Evolutionary conservation across 2,329 filamentous ascomycete species (phyloP).

Genomic region (Fusarium lyarnte): DNA sequence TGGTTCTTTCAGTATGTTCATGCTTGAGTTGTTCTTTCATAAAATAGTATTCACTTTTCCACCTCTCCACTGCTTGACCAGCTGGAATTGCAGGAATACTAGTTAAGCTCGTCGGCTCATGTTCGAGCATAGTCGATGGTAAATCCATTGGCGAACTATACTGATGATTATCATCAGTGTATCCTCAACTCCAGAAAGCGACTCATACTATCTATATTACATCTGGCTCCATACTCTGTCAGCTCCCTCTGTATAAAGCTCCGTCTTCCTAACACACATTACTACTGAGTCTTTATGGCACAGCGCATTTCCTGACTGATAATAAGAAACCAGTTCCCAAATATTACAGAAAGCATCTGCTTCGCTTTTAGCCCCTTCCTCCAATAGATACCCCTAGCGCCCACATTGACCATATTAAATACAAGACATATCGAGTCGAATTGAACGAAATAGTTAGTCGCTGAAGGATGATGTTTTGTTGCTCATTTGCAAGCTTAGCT

Average conservation of each 20-base stretch:
- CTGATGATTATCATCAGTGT: background rate
- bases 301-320: conserved; percentile 14
- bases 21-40: background rate
- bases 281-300: background rate
- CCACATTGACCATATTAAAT: conserved; percentile 30
- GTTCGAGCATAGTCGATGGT: background rate
- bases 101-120: background rate
- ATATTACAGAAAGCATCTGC: conserved; percentile 43
- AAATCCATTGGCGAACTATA: background rate
- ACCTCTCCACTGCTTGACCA: background rate
- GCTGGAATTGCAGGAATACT: background rate
- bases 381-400: conserved; percentile 32
- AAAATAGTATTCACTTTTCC: background rate
- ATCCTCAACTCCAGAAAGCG: background rate
- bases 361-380: conserved; percentile 29
- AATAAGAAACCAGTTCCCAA: conserved; percentile 44
- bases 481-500: conserved; percentile 5
- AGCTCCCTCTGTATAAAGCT: conserved; percentile 13
- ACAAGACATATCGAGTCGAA: conserved; percentile 12
- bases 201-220: conserved; percentile 13
- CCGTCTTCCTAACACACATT: conserved; percentile 23
- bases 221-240: conserved; percentile 28
- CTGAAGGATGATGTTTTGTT: conserved; percentile 4
- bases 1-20: background rate
- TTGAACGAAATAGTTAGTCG: background rate